Evolutionary conservation across 2,329 filamentous ascomycete genomes (phyloP).

Genomic region (Diaporthe vaccinii): DNA sequence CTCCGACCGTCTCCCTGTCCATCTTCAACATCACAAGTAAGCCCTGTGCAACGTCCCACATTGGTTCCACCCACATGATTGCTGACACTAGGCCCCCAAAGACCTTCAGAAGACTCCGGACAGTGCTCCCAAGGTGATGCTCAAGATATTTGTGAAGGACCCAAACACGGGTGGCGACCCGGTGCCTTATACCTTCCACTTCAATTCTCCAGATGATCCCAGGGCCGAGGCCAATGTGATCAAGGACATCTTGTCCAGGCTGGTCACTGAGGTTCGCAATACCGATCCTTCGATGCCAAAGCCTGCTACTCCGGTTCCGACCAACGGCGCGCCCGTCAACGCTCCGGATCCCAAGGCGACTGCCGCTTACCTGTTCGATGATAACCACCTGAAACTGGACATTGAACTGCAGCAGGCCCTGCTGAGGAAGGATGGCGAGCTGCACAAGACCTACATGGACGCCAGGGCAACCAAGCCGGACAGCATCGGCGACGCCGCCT

Average conservation of each 20-base stretch:
- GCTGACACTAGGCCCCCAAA: constrained; percentile 53
- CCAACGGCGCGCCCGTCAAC: constrained; percentile 58
- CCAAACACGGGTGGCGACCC: constrained; percentile 67
- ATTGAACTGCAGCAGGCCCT: constrained; percentile 89
- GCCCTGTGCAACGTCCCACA: constrained; percentile 46
- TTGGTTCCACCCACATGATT: not conserved
- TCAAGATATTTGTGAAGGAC: constrained; percentile 88
- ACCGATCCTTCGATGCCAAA: constrained; percentile 65
- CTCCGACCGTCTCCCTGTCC: constrained; percentile 76
- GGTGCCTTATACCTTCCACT: constrained; percentile 86
- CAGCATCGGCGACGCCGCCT: constrained; percentile 82
- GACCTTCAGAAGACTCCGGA: constrained; percentile 96
- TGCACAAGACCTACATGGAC: constrained; percentile 90
- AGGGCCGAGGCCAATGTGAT: constrained; percentile 87
- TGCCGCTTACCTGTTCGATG: constrained; percentile 82
- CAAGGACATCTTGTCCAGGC: constrained; percentile 83
- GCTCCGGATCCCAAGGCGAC: constrained; percentile 85
- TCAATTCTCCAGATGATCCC: constrained; percentile 82
- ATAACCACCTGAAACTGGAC: constrained; percentile 81
- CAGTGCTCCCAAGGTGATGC: constrained; percentile 88
- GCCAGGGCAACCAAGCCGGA: constrained; percentile 86
- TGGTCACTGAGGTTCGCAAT: constrained; percentile 79
- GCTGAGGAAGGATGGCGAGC: constrained; percentile 80
- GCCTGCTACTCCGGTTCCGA: constrained; percentile 53
- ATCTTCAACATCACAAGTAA: constrained; percentile 86